These are phyloP conservation scores for Clohesyomyces aquaticus DNA, from an alignment of 495 filamentous ascomycete genomes.

Conservation along the genomic window DNA sequence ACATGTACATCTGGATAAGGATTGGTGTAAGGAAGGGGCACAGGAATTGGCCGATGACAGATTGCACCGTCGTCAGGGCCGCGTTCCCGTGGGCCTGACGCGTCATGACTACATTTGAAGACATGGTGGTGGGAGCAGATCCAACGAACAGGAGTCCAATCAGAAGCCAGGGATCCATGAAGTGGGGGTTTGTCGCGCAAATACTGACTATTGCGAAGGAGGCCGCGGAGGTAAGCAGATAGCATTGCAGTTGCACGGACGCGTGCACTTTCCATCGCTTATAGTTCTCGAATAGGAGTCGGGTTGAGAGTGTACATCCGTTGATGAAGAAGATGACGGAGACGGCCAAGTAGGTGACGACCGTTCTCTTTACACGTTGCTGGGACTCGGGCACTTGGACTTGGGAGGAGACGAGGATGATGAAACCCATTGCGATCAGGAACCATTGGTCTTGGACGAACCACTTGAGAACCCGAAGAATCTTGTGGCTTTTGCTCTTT, in stretches of 20 bases:
- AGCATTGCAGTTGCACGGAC: slow-evolving; percentile 51
- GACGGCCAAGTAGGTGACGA: slow-evolving; percentile 49
- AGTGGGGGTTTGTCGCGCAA: slow-evolving; percentile 44
- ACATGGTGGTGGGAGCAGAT: slow-evolving; percentile 49
- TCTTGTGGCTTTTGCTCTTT: slow-evolving; percentile 8
- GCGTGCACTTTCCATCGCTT: slow-evolving; percentile 48
- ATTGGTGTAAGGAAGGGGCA: slow-evolving; percentile 51
- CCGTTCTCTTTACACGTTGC: slow-evolving; percentile 45
- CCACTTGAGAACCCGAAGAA: slow-evolving; percentile 19
- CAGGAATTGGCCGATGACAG: slow-evolving; percentile 51
- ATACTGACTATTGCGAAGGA: slow-evolving; percentile 48
- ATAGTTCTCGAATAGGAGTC: slow-evolving; percentile 47
- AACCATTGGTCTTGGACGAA: slow-evolving; percentile 44
- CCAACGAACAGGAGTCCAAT: slow-evolving; percentile 50
- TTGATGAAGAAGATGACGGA: slow-evolving; percentile 52
- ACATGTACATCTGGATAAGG: slow-evolving; percentile 49
- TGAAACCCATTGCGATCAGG: slow-evolving; percentile 39
- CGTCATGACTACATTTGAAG: slow-evolving; percentile 52
- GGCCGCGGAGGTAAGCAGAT: slow-evolving; percentile 47
- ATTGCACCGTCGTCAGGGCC: slow-evolving; percentile 50
- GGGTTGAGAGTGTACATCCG: slow-evolving; percentile 49
- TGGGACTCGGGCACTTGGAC: slow-evolving; percentile 47
- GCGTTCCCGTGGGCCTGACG: slow-evolving; percentile 50
- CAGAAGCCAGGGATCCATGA: slow-evolving; percentile 50
- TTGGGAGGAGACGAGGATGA: slow-evolving; percentile 50